Evolutionary conservation across 2,329 filamentous ascomycete species (phyloP).

Genomic region (Thielaviopsis punctulata): DNA sequence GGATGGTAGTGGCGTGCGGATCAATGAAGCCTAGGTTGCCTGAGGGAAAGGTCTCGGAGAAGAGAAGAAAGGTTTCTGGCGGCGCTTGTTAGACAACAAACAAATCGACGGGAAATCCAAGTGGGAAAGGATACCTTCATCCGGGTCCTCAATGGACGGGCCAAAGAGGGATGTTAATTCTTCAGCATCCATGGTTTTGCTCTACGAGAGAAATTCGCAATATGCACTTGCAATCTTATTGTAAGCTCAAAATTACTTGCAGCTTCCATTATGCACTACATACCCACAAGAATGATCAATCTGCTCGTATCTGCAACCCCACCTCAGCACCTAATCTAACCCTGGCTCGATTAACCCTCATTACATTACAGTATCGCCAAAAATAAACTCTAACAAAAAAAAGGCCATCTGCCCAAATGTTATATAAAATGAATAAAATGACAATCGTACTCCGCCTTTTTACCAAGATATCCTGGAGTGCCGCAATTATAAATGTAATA

Average conservation of each 20-base stretch:
- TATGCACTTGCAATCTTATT: too few relatives aligned
- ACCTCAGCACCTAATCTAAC: too few relatives aligned
- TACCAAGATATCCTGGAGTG: neutral
- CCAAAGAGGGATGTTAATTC: conserved; percentile 10
- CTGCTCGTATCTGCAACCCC: too few relatives aligned
- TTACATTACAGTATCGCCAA: neutral
- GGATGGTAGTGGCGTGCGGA: conserved; percentile 44
- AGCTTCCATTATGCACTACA: too few relatives aligned
- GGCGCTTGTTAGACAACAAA: neutral
- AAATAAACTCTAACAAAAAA: neutral
- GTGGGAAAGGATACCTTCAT: conserved; percentile 24
- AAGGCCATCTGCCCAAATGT: neutral
- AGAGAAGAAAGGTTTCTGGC: conserved; percentile 74
- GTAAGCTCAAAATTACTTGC: too few relatives aligned
- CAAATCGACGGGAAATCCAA: neutral
- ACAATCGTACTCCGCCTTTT: neutral
- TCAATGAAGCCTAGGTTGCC: conserved; percentile 76
- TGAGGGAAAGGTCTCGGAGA: conserved; percentile 57
- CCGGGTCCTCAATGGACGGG: conserved; percentile 28
- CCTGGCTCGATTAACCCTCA: too few relatives aligned
- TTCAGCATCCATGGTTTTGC: conserved; percentile 4
- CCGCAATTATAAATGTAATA: neutral
- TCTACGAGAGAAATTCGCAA: too few relatives aligned
- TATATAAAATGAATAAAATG: neutral
- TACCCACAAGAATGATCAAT: too few relatives aligned